Evolutionary conservation across 371 early-diverging fungal genomes (phyloP).

Genomic region (Apophysomyces sp.): DNA sequence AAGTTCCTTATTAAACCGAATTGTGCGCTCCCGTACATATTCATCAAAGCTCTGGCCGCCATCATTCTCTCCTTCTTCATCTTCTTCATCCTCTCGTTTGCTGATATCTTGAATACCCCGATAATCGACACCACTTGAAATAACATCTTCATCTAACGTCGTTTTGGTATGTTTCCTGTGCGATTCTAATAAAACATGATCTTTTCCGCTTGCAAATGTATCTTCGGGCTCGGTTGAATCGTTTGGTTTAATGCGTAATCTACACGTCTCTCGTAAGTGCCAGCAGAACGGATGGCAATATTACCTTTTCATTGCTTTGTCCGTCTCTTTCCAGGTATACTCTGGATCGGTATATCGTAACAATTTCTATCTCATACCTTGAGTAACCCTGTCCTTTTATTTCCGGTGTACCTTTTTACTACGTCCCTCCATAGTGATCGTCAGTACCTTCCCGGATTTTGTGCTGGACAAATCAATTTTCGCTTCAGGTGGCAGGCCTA

Average conservation of each 20-base stretch:
- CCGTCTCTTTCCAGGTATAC: conserved; percentile 37
- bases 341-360: conserved; percentile 30
- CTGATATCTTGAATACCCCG: conserved; percentile 34
- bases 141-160: conserved; percentile 8
- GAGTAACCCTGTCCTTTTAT: neutral
- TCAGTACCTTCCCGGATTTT: conserved; percentile 15
- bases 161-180: conserved; percentile 5
- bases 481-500: conserved; percentile 26
- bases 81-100: conserved; percentile 5
- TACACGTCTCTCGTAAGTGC: neutral
- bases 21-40: conserved; percentile 29
- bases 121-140: conserved; percentile 39
- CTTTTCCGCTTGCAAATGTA: conserved; percentile 13
- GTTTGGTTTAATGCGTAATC: conserved; percentile 24
- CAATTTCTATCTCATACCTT: conserved; percentile 2
- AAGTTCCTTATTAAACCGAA: conserved; percentile 35
- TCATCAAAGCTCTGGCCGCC: conserved; percentile 45
- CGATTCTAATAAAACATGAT: conserved; percentile 8
- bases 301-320: conserved; percentile 27
- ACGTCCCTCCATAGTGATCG: conserved; percentile 12
- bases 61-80: conserved; percentile 19
- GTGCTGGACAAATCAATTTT: conserved; percentile 28
- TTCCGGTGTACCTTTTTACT: conserved; percentile 12
- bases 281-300: neutral
- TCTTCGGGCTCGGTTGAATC: neutral